Evolutionary conservation across 371 early-diverging fungal species (phyloP), one percentile per base, ranked within the genome.

Genomic region (Mortierella sp.): DNA sequence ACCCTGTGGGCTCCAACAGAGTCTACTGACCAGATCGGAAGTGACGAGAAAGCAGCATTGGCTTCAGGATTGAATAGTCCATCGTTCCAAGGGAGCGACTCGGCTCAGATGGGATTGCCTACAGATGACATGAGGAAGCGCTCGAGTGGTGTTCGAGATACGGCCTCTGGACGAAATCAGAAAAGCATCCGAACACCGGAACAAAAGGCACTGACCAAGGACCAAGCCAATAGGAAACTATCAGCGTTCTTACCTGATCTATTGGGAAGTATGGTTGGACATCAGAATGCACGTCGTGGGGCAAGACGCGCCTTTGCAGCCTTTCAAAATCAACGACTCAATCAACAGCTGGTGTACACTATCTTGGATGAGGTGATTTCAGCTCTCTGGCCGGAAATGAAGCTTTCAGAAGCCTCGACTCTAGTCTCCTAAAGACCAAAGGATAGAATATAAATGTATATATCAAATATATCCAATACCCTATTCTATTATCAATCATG

Each of bases 181-280:
- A 82, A 82, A 57, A 63, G 68, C 18, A 70, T 82, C 1, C 81
- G 91, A 30, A 86, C 84, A n/a, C 62, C 74, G 1, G 91, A 90
- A 51, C 84, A 86, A 60, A 89, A 87, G 55, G 67, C 74, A 11
- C 74, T 82, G 7, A 89, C 91, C 21, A 86, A 83, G 60, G 86
- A 86, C 47, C 89, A 86, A 25, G 91, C 92, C n/a, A 86, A 88
- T 62, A 76, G 88, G 23, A 92, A 91, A 60, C 64, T 94, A 29
- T 84, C 86, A 18, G 85, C 84, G 18, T 88, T 90, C 79, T 70
- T 92, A 57, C 90, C 91, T 53, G 91, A 93, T 55, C 57, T 92
- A 46, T 65, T 96, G 29, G 95, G 93, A 2, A 88, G 83, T 58
- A 88, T 95, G 87, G 94, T 96, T 1, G 97, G 97, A 4, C 83